Conservation (phyloP, 2,329 filamentous ascomycete genomes). For the Coleophoma eucalyptorum region DNA sequence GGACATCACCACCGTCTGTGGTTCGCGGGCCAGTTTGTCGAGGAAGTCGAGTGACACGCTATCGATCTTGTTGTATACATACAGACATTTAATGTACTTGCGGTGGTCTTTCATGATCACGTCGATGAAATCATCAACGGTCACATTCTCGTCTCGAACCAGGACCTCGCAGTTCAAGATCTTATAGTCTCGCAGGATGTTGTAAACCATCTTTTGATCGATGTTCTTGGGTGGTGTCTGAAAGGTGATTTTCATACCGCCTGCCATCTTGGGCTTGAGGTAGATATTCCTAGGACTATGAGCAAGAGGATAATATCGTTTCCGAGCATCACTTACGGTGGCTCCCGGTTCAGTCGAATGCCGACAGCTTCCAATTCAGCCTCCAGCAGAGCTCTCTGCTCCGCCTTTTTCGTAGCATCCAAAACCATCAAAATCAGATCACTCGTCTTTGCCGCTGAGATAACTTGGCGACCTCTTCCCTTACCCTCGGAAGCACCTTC, state of each 20-base stretch:
- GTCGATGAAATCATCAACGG: constrained; percentile 97
- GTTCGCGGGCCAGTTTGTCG: constrained; percentile 86
- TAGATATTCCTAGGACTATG: constrained; percentile 75
- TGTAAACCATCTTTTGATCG: constrained; percentile 97
- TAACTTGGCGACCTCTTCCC: constrained; percentile 91
- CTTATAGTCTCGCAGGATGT: constrained; percentile 97
- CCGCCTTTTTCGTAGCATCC: constrained; percentile 93
- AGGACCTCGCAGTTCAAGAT: constrained; percentile 97
- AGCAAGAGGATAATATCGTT: too few relatives aligned
- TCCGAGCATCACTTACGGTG: constrained; percentile 58
- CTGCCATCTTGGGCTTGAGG: constrained; percentile 90
- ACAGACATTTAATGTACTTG: constrained; percentile 91
- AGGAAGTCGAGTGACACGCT: constrained; percentile 90
- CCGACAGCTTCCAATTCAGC: constrained; percentile 92
- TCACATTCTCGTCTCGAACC: constrained; percentile 89
- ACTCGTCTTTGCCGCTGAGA: constrained; percentile 96
- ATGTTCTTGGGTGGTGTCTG: constrained; percentile 81
- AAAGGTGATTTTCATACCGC: constrained; percentile 99
- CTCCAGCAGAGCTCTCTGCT: constrained; percentile 86
- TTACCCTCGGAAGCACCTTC: constrained; percentile 96
- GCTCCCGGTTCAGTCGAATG: constrained; percentile 86
- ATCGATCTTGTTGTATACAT: constrained; percentile 99
- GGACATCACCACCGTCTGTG: constrained; percentile 93
- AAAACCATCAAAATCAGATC: constrained; percentile 96
- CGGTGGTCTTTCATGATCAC: constrained; percentile 99